These are phyloP conservation scores for Thyridium curvatum DNA, from an alignment of 2,329 filamentous ascomycete genomes.

Conservation along the genomic window DNA sequence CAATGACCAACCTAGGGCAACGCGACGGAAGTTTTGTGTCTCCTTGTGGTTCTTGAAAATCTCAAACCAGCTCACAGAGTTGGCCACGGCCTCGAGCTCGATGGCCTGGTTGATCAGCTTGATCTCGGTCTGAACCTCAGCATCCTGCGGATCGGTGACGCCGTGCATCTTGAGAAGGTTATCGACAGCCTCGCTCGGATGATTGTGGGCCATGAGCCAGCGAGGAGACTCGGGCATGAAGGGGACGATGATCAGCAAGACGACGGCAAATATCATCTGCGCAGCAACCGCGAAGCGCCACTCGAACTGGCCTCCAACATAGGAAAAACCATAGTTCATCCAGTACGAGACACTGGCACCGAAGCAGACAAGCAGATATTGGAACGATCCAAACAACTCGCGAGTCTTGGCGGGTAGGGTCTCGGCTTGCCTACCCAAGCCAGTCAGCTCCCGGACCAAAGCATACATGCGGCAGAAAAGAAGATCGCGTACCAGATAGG, in stretches of 20 bases:
- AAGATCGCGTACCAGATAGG: slow-evolving; percentile 24
- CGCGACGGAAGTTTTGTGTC: slow-evolving; percentile 9
- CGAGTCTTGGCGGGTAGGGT: too few species aligned
- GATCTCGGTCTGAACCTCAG: slow-evolving; percentile 7
- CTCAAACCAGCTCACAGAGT: slow-evolving; percentile 8
- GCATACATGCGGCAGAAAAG: slow-evolving; percentile 26
- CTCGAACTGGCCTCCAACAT: too few species aligned
- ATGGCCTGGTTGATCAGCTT: slow-evolving; percentile 11
- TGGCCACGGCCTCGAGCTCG: slow-evolving; percentile 7
- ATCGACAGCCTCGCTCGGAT: slow-evolving; percentile 2
- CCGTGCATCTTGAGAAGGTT: slow-evolving; percentile 4
- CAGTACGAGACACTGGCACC: too few species aligned
- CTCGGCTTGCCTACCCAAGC: background rate
- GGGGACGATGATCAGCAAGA: too few species aligned
- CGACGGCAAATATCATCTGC: too few species aligned
- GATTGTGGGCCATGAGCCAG: slow-evolving; percentile 11
- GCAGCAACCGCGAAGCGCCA: too few species aligned
- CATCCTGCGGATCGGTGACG: background rate
- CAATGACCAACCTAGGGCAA: slow-evolving; percentile 10
- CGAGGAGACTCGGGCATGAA: too few species aligned
- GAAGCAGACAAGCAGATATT: too few species aligned
- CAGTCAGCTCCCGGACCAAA: too few species aligned
- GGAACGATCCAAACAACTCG: too few species aligned
- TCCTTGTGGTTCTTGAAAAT: slow-evolving; percentile 9
- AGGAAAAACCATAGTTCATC: too few species aligned